A percentile compares a stretch with the other conserved stretches of the same genome.
Evolutionary conservation across 768 basidiomycete genomes (phyloP).

Genomic region (Chalciporus chontae): DNA sequence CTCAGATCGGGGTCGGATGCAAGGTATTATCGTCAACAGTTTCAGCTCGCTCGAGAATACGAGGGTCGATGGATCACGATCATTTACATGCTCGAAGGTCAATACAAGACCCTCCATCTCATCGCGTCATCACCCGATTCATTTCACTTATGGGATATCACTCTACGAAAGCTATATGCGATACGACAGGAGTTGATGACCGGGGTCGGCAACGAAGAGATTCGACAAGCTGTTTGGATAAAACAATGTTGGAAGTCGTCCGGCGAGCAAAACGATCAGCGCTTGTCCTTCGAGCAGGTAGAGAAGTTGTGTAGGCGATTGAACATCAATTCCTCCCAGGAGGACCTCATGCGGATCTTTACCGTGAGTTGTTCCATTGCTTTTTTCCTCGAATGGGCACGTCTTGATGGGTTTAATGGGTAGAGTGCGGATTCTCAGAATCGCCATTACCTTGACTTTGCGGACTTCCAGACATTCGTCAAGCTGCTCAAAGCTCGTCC

Average conservation of each 20-base stretch:
- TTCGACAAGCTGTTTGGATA: slow-evolving; percentile 72
- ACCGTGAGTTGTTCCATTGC: slow-evolving; percentile 35
- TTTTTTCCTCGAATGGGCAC: not conserved
- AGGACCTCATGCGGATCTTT: slow-evolving; percentile 57
- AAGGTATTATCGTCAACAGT: slow-evolving; percentile 66
- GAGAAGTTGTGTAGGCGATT: slow-evolving; percentile 67
- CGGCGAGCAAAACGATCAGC: slow-evolving; percentile 58
- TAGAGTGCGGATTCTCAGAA: slow-evolving; percentile 62
- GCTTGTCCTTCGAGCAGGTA: slow-evolving; percentile 67
- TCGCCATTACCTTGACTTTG: slow-evolving; percentile 66
- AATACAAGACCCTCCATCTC: slow-evolving; percentile 84
- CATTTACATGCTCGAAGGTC: slow-evolving; percentile 72
- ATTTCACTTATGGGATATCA: slow-evolving; percentile 59
- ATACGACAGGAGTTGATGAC: slow-evolving; percentile 69
- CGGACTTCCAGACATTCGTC: slow-evolving; percentile 79
- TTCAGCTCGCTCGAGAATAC: slow-evolving; percentile 56
- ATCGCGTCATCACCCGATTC: slow-evolving; percentile 66
- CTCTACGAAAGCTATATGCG: slow-evolving; percentile 60
- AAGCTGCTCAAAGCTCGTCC: slow-evolving; percentile 80
- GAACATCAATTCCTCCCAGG: slow-evolving; percentile 55
- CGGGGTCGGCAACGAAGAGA: slow-evolving; percentile 59
- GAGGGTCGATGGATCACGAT: slow-evolving; percentile 82
- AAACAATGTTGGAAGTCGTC: slow-evolving; percentile 79
- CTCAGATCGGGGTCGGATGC: slow-evolving; percentile 73
- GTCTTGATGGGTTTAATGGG: not conserved